Evolutionary conservation across 345 rosid genomes (phyloP).

Genomic region (Fremontodendron californicum): DNA sequence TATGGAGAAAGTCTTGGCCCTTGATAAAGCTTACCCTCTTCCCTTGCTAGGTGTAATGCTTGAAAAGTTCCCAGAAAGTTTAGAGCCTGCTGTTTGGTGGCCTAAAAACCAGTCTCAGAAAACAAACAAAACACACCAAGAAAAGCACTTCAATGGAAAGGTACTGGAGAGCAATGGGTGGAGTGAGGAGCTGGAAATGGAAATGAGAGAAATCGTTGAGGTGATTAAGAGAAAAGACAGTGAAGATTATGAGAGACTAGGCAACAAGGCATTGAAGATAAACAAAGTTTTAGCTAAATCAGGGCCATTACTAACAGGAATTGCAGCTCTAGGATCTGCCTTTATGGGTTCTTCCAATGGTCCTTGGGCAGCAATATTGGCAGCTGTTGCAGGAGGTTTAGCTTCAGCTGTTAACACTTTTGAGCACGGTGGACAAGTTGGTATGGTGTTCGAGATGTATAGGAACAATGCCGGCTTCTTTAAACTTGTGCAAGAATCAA

Average conservation of each 20-base stretch:
- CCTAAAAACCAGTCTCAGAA: conserved; percentile 6
- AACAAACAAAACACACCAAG: not conserved
- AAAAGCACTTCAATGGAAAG: not conserved
- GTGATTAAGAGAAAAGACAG: conserved; percentile 40
- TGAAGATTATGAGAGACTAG: conserved; percentile 40
- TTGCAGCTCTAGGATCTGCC: conserved; percentile 41
- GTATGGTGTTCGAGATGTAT: conserved; percentile 60
- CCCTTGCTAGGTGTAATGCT: conserved; percentile 50
- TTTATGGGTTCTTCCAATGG: conserved; percentile 20
- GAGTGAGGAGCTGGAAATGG: conserved; percentile 34
- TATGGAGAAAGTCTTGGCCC: conserved; percentile 40
- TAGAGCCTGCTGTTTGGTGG: conserved; percentile 58
- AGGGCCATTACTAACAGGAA: conserved; percentile 42
- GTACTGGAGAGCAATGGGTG: conserved; percentile 38
- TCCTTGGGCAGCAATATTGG: conserved; percentile 27
- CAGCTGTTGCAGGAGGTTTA: conserved; percentile 36
- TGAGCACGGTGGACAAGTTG: conserved; percentile 49
- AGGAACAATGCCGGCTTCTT: conserved; percentile 47
- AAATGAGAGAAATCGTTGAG: conserved; percentile 32
- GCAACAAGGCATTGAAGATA: conserved; percentile 30
- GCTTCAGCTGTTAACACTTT: conserved; percentile 37
- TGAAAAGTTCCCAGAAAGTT: conserved; percentile 40
- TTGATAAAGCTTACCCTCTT: conserved; percentile 57
- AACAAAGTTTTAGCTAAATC: conserved; percentile 41
- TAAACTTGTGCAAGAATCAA: conserved; percentile 37